Evolutionary conservation across 2,329 filamentous ascomycete genomes (phyloP), one percentile per base, ranked within the genome.

Genomic region (Bretziella fagacearum): DNA sequence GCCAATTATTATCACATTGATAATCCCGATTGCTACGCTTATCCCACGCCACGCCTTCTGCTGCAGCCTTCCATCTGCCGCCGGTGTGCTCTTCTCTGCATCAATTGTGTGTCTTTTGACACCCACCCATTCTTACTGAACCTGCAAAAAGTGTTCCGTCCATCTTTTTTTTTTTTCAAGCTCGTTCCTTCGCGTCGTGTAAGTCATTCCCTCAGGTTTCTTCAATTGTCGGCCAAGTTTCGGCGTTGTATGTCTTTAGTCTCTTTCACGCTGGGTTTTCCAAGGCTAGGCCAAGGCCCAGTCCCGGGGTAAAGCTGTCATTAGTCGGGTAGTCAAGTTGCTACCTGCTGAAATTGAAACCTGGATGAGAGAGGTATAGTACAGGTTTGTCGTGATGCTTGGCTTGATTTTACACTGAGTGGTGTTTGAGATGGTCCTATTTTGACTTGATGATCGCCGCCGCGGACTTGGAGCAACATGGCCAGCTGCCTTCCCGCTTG

Each of bases 121-220:
- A 6, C 11, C 35, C 35, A 18, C 17, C 35, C 6, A 37, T n/a
- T 37, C 35, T 5, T 13, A 39, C 35, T 13, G 35, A 10, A 20
- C 11, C 11, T 18, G 18, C 8, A 39, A 22, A 22, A 39, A 11
- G 8, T 18, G 35, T 22, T 13, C n/a, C n/a, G 35, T 39, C 11
- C 11, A 6, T 7, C 35, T 39, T 39, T 18, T 10, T n/a, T n/a
- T 43, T n/a, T 39, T 35, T 20, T 40, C 48, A 47, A 43, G 35
- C 39, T 44, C 42, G 45, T 37, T 50, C 44, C 48, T 50, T 50
- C 48, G 44, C 44, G 48, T 44, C 44, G 40, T 50, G 48, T 50
- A 50, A 50, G 48, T 50, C 39, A 41, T 50, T 46, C 44, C 48
- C 42, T 37, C 15, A 35, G 23, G 11, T 3, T 39, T 11, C 17